Evolutionary conservation across 2,329 filamentous ascomycete species (phyloP).

Genomic region (Verticillium alfalfae): DNA sequence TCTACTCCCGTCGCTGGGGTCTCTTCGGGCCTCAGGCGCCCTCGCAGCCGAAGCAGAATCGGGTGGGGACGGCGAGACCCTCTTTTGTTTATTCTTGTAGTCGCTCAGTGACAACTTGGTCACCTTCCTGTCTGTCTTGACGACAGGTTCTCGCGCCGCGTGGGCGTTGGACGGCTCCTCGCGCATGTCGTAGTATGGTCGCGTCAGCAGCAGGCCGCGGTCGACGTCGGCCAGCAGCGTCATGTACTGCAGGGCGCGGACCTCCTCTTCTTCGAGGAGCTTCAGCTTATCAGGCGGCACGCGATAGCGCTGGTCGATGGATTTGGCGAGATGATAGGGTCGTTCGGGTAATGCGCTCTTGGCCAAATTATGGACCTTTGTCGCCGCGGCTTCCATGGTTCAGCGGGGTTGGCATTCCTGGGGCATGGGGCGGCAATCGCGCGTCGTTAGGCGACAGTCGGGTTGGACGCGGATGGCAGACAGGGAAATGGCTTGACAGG

Average conservation of each 20-base stretch:
- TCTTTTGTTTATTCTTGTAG: constrained; percentile 51
- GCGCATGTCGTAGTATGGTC: constrained; percentile 52
- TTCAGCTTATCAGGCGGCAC: constrained; percentile 32
- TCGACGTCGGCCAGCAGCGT: constrained; percentile 51
- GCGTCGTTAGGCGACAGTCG: not conserved
- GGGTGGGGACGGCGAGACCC: constrained; percentile 13
- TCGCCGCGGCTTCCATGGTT: constrained; percentile 56
- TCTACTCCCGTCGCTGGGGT: not conserved
- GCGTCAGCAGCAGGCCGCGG: constrained; percentile 51
- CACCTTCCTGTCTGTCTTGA: constrained; percentile 40
- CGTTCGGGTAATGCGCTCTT: constrained; percentile 45
- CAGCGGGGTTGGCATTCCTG: constrained; percentile 19
- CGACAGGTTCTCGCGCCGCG: constrained; percentile 31
- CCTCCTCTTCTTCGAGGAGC: constrained; percentile 42
- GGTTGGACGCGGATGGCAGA: not conserved
- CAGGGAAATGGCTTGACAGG: not conserved
- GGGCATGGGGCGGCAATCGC: not conserved
- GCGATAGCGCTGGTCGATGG: constrained; percentile 41
- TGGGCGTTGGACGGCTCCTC: constrained; percentile 40
- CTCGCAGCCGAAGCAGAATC: constrained; percentile 5
- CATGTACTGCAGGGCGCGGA: constrained; percentile 48
- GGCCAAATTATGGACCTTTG: constrained; percentile 48
- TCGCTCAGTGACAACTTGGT: constrained; percentile 52
- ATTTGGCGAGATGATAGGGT: constrained; percentile 48
- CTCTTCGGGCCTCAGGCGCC: not conserved